These are phyloP conservation scores for Cladochytrium replicatum DNA, from an alignment of 192 early-diverging fungal genomes.

Conservation along the genomic window DNA sequence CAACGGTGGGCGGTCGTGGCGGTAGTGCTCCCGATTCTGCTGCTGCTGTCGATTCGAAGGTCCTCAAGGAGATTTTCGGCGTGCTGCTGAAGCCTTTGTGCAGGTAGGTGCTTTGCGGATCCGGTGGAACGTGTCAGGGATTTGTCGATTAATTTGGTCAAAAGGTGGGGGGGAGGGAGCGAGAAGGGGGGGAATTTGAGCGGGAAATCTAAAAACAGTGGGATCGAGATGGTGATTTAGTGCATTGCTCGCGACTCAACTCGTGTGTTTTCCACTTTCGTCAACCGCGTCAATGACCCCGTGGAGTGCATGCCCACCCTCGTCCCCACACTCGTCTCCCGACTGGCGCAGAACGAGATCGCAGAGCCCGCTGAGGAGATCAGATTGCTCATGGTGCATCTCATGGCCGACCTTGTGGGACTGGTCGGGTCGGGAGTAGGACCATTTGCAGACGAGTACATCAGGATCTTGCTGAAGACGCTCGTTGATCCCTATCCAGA, in stretches of 20 bases:
- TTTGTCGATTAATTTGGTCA: constrained; percentile 17
- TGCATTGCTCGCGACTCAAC: neutral
- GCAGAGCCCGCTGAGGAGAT: constrained; percentile 46
- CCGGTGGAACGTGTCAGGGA: constrained; percentile 38
- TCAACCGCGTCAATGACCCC: constrained; percentile 15
- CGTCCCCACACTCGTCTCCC: constrained; percentile 31
- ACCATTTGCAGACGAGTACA: constrained; percentile 38
- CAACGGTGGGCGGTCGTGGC: constrained; percentile 18
- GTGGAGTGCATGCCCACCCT: constrained; percentile 25
- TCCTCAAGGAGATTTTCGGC: constrained; percentile 12
- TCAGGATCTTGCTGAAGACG: constrained; percentile 29
- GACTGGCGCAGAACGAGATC: constrained; percentile 30
- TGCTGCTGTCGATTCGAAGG: constrained; percentile 5
- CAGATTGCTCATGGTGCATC: constrained; percentile 26
- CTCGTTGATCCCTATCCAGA: constrained; percentile 45
- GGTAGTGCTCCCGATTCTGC: no score
- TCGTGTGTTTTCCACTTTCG: constrained; percentile 14
- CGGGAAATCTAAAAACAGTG: no score
- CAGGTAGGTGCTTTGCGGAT: constrained; percentile 27
- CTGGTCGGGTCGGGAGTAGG: constrained; percentile 14
- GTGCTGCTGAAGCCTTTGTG: constrained; percentile 19
- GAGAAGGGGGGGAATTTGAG: neutral
- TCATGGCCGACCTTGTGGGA: constrained; percentile 16
- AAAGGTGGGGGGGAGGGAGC: constrained; percentile 12
- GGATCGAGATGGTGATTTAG: neutral